A percentile compares a stretch with the other conserved stretches of the same genome.
These are phyloP conservation scores for Epichloe aotearoae DNA, from an alignment of 2,329 filamentous ascomycete genomes.

Conservation along the genomic window DNA sequence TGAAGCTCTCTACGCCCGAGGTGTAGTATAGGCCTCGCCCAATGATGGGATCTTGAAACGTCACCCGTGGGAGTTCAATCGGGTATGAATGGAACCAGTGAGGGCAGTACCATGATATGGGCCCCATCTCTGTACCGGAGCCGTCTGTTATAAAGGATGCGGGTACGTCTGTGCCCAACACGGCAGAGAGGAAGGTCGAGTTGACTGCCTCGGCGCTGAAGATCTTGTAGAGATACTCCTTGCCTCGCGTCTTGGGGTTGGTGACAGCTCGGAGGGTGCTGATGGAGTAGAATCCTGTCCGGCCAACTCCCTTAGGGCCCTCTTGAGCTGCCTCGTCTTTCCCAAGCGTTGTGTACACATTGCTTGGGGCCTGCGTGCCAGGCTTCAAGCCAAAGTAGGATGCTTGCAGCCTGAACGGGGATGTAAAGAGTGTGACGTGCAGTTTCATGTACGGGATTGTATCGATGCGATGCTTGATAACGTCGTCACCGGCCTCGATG, in stretches of 20 bases:
- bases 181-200: conserved; percentile 35
- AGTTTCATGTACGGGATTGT: conserved; percentile 74
- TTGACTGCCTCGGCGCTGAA: conserved; percentile 45
- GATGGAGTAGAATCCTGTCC: conserved; percentile 72
- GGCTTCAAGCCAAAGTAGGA: conserved; percentile 56
- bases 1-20: conserved; percentile 77
- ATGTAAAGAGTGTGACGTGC: conserved; percentile 81
- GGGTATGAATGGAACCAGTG: conserved; percentile 79
- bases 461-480: conserved; percentile 60
- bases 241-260: conserved; percentile 42
- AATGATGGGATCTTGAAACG: conserved; percentile 70
- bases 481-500: conserved; percentile 48
- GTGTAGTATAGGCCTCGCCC: conserved; percentile 57
- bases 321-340: conserved; percentile 37
- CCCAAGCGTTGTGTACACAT: conserved; percentile 71
- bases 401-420: conserved; percentile 57
- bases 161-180: conserved; percentile 37
- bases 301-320: conserved; percentile 49
- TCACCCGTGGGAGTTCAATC: conserved; percentile 67
- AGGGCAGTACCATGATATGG: conserved; percentile 64
- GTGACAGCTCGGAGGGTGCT: conserved; percentile 54
- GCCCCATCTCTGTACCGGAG: conserved; percentile 22
- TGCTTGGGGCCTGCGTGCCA: conserved; percentile 49
- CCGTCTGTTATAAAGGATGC: conserved; percentile 23
- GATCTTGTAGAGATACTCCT: conserved; percentile 52